Evolutionary conservation across 306 rosid species (phyloP).

Genomic region (Lathyrus sativus): DNA sequence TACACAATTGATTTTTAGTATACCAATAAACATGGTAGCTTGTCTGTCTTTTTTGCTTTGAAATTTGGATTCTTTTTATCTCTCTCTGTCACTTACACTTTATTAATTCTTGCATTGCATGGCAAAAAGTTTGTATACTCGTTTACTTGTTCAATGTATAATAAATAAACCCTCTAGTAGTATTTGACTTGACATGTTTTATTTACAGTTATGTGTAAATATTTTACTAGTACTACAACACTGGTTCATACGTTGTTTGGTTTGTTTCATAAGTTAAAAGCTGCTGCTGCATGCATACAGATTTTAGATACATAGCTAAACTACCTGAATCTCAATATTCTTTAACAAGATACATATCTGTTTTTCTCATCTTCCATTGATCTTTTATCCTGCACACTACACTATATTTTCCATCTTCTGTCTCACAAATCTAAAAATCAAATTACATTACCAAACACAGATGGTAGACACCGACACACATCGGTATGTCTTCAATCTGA

Average conservation of each 20-base stretch:
- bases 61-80: conserved; percentile 31
- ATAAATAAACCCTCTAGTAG: background rate
- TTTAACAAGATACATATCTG: background rate
- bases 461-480: background rate
- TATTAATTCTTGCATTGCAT: conserved; percentile 40
- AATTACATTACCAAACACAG: background rate
- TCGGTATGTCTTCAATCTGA: background rate
- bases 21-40: conserved; percentile 17
- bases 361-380: background rate
- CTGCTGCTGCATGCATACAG: conserved; percentile 9
- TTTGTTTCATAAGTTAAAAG: conserved; percentile 31
- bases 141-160: background rate
- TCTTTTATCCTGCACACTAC: background rate
- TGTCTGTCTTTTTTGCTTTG: conserved; percentile 30
- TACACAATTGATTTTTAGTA: conserved; percentile 26
- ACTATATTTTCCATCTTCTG: background rate
- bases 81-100: conserved; percentile 18
- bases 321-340: conserved; percentile 35
- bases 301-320: conserved; percentile 21
- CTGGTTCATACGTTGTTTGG: conserved; percentile 26
- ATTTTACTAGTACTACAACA: background rate
- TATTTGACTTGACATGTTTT: conserved; percentile 30
- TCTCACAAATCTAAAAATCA: background rate
- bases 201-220: conserved; percentile 1
- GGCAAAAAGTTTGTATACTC: conserved; percentile 28